Evolutionary conservation across 768 basidiomycete species (phyloP), one percentile per base, ranked within the genome.

Genomic region (Lyophyllum shimeji): DNA sequence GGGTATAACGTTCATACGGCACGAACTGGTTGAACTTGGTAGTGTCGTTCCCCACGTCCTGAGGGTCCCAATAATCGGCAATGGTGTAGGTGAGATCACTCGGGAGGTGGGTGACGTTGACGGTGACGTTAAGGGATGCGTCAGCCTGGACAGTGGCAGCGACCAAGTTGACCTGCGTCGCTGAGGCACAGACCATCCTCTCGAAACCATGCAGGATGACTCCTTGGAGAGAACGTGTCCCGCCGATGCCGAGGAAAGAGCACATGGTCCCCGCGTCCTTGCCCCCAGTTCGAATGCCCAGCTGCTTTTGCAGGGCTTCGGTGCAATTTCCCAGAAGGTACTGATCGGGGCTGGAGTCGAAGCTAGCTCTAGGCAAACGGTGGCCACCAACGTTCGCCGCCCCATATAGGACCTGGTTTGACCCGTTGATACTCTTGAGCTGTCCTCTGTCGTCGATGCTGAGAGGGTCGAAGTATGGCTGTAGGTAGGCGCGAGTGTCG

Each of bases 131-230:
- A 20, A 29, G 42, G 3, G 17, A 2, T 6, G 20, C 49, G 34
- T 59, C 46, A 9, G 55, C 49, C 18, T 44, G 20, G 23, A 63
- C 31, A 27, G 60, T 59, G 23, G 62, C 60, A 23, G 48, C 43
- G 23, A 63, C 62, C 55, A 63, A 53, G 53, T 61, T 63, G 49
- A 63, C 57, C 37, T 61, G 62, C 1, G 62, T 59, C 18, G 62
- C 47, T 3, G 59, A 40, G 17, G 62, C 62, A 31, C 62, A 63
- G 31, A 63, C 40, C 62, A 63, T 63, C 23, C 57, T 50, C 7
- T 39, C 40, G 21, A 59, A 54, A 1, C 42, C 52, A 9, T 46
- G 23, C 7, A 11, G 3, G 7, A 46, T 13, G 13, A 23, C 20
- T 3, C 59, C 62, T 24, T 63, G 33, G 2, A 3, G 21, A 7